A percentile compares a stretch with the other conserved stretches of the same genome.
phyloP scores from a whole-genome alignment of 2,329 filamentous ascomycete species.

The Aspergillus fumigatiaffinis region DNA sequence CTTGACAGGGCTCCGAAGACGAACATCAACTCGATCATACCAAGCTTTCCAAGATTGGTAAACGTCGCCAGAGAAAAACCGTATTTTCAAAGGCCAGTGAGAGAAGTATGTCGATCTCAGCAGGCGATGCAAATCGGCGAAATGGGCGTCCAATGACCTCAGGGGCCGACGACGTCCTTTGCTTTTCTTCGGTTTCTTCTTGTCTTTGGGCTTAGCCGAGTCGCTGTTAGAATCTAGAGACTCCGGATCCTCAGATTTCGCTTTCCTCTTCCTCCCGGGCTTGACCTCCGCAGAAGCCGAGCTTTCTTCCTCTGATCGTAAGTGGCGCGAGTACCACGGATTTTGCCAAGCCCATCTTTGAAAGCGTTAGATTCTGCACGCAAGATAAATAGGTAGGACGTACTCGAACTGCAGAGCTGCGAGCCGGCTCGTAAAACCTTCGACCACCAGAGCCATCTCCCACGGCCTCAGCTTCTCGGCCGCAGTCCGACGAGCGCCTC shows the following conservation, averaged over 20 bases:
- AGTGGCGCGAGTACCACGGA: conserved; percentile 74
- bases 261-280: background rate
- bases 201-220: conserved; percentile 29
- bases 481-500: conserved; percentile 76
- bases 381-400: conserved; percentile 29
- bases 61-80: conserved; percentile 72
- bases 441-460: conserved; percentile 84
- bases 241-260: background rate
- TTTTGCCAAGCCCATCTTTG: conserved; percentile 87
- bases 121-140: conserved; percentile 79
- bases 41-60: conserved; percentile 64
- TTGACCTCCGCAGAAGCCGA: background rate
- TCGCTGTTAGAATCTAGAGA: background rate
- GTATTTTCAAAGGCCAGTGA: conserved; percentile 75
- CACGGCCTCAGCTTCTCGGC: conserved; percentile 69
- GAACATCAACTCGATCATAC: conserved; percentile 48
- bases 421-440: conserved; percentile 81
- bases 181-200: conserved; percentile 38
- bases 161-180: conserved; percentile 46
- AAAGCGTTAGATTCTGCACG: background rate
- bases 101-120: conserved; percentile 74
- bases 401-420: conserved; percentile 93
- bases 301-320: conserved; percentile 56
- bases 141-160: conserved; percentile 60
- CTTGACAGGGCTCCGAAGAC: conserved; percentile 48